phyloP scores from a whole-genome alignment of 768 basidiomycete species.

The Phanerochaete carnosa region DNA sequence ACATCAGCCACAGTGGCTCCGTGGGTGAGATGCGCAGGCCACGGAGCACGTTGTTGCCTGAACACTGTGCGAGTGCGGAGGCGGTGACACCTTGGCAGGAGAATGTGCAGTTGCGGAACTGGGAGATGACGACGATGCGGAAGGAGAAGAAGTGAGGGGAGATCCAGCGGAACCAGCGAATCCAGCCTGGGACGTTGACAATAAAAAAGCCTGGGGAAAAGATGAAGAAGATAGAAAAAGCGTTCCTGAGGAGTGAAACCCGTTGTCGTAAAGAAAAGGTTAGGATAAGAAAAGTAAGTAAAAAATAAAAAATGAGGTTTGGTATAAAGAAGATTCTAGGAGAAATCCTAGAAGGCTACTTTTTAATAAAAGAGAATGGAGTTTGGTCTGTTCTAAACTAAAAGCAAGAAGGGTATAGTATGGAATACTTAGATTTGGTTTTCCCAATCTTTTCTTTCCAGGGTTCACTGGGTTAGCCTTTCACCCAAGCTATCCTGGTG shows the following conservation, averaged over 20 bases:
- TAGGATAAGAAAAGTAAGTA: no score
- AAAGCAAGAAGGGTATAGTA: no score
- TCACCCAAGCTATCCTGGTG: no score
- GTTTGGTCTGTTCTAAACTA: no score
- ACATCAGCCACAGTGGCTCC: constrained; percentile 10
- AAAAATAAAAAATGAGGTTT: no score
- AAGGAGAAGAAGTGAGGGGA: constrained; percentile 13
- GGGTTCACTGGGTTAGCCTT: no score
- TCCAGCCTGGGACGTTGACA: constrained; percentile 11
- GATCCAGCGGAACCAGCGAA: constrained; percentile 12
- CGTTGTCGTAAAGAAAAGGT: no score
- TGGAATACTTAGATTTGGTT: no score
- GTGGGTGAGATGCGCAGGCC: constrained; percentile 9
- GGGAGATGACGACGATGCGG: constrained; percentile 10
- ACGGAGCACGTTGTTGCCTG: constrained; percentile 6
- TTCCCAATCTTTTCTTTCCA: no score
- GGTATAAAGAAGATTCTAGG: no score
- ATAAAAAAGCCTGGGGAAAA: constrained; percentile 10
- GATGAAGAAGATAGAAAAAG: constrained; percentile 10
- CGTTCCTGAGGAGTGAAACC: constrained; percentile 6
- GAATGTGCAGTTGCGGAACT: constrained; percentile 11
- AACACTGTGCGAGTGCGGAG: constrained; percentile 8
- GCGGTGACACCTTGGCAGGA: constrained; percentile 6
- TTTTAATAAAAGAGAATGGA: no score
- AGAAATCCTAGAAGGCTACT: no score